These are phyloP conservation scores for Jacaranda copaia DNA, from an alignment of 257 asterid species.

Conservation along the genomic window DNA sequence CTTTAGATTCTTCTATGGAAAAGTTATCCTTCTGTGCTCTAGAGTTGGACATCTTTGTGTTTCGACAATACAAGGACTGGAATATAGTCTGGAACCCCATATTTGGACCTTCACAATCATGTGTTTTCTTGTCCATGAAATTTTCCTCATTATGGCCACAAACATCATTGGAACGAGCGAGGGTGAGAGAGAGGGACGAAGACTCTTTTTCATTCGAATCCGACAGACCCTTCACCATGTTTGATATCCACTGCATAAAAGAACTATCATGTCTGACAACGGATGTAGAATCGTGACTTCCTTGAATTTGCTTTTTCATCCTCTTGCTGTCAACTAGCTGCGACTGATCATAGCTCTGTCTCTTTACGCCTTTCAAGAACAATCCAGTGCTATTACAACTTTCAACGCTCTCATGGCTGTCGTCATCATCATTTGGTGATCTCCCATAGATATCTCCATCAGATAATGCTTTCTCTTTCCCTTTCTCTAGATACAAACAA, in stretches of 20 bases:
- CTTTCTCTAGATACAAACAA: conserved; percentile 48
- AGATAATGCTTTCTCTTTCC: conserved; percentile 58
- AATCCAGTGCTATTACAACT: conserved; percentile 71
- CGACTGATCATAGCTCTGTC: conserved; percentile 36
- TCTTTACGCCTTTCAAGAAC: conserved; percentile 49
- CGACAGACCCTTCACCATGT: conserved; percentile 69
- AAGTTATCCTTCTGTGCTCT: conserved; percentile 35
- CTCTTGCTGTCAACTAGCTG: conserved; percentile 53
- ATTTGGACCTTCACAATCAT: conserved; percentile 29
- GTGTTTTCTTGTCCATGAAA: conserved; percentile 26
- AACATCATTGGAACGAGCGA: conserved; percentile 37
- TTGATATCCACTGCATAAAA: conserved; percentile 79
- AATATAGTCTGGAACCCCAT: conserved; percentile 59
- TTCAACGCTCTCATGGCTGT: conserved; percentile 49
- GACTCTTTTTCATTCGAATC: conserved; percentile 41
- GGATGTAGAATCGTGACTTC: conserved; percentile 39
- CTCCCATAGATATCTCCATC: conserved; percentile 38
- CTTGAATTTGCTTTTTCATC: conserved; percentile 45
- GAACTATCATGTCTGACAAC: conserved; percentile 51
- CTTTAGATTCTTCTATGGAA: conserved; percentile 11
- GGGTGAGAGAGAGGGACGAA: conserved; percentile 31
- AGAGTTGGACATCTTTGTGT: conserved; percentile 34
- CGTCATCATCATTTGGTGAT: conserved; percentile 30
- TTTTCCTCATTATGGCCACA: conserved; percentile 35
- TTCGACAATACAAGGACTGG: conserved; percentile 54